Conservation (phyloP, 345 rosid genomes). For the Acer yangbiense region DNA sequence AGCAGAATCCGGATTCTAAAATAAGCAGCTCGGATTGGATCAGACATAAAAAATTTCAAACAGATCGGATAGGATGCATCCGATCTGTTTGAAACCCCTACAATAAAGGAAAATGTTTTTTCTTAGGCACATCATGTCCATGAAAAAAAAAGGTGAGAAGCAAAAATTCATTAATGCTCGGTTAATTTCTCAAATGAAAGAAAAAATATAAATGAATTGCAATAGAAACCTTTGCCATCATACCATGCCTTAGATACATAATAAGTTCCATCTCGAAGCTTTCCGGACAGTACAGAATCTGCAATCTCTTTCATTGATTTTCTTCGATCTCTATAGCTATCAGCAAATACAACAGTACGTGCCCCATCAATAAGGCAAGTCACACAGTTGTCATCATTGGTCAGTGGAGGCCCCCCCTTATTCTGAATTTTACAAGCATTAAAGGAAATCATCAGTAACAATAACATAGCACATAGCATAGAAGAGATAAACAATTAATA, state of each 20-base stretch:
- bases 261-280: conserved; percentile 66
- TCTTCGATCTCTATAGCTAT: conserved; percentile 91
- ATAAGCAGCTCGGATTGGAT: background rate
- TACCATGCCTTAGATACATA: conserved; percentile 88
- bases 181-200: conserved; percentile 3
- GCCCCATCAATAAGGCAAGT: conserved; percentile 84
- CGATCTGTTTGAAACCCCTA: background rate
- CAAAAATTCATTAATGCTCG: background rate
- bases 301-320: conserved; percentile 74
- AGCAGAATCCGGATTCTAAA: background rate
- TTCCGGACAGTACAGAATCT: conserved; percentile 59
- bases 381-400: conserved; percentile 72
- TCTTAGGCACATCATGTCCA: background rate
- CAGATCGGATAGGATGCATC: background rate
- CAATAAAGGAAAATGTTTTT: conserved; percentile 1
- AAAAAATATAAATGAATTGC: conserved; percentile 2
- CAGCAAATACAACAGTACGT: conserved; percentile 65
- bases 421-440: conserved; percentile 45
- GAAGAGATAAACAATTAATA: background rate
- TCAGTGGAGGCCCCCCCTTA: conserved; percentile 75
- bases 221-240: conserved; percentile 26
- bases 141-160: background rate
- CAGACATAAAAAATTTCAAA: background rate
- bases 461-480: background rate
- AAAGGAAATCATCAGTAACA: conserved; percentile 25